Percentiles rank a stretch among this genome's conserved stretches.
These are phyloP conservation scores for Mycena galericulata DNA, from an alignment of 768 basidiomycete species.

Conservation along the genomic window DNA sequence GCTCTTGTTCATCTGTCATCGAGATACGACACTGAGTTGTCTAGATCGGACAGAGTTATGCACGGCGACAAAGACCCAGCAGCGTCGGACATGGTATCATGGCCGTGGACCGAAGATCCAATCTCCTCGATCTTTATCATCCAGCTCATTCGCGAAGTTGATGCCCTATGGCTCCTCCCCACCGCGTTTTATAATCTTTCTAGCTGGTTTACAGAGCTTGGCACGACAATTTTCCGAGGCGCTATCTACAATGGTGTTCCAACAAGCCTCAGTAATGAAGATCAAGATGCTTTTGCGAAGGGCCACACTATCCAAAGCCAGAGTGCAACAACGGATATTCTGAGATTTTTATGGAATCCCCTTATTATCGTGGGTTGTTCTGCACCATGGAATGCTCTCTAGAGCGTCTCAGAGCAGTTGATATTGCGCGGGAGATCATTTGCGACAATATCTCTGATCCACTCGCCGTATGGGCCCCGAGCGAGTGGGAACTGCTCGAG, in stretches of 20 bases:
- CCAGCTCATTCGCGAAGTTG: background rate
- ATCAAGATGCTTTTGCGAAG: background rate
- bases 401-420: too few species aligned
- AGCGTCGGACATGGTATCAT: too few species aligned
- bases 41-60: too few species aligned
- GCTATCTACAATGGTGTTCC: background rate
- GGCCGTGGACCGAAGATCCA: background rate
- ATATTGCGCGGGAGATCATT: too few species aligned
- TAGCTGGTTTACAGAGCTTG: background rate
- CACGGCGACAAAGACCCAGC: too few species aligned
- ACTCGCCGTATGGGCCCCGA: too few species aligned
- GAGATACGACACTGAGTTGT: too few species aligned
- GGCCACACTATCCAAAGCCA: background rate
- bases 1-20: too few species aligned
- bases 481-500: too few species aligned
- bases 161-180: background rate
- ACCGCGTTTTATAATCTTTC: background rate
- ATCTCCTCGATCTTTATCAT: background rate
- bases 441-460: too few species aligned
- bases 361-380: too few species aligned
- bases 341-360: slow-evolving; percentile 40
- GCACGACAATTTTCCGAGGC: background rate
- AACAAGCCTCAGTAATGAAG: background rate
- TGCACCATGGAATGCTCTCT: too few species aligned
- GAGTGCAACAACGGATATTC: background rate